Base-by-base conservation (phyloP, 495 filamentous ascomycete genomes). In the Copromyces sp. region DNA sequence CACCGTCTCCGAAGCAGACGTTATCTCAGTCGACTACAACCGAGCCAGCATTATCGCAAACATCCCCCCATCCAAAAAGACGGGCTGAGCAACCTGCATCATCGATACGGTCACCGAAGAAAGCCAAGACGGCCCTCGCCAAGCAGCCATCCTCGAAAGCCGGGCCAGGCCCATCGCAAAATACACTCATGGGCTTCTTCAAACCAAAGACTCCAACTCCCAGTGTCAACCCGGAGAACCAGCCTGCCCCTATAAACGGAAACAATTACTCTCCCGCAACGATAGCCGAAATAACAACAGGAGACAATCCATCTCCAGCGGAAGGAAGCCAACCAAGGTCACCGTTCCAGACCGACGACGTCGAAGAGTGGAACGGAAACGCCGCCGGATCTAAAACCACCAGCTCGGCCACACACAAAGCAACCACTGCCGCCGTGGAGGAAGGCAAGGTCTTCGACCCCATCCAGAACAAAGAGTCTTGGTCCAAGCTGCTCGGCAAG, bases 141-240 rank as follows among this genome's bases (percentile, higher is more conserved):
- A 83, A 77, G 45, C 83, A 86, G 68, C 70, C 76, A 35, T 79
- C 81, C 3, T 65, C 72, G 5, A 86, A 84, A 73, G 70, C 70
- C 1, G 73, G 38, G 39, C 65, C 83, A 11, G 72, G 75, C 2
- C 84, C 86, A 68, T 89, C 90, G 2, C 94, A 97, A 79, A 89
- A 90, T 76, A 94, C 87, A 40, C 83, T 97, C 0, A 91, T 86
- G 80, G 92, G 93, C 8, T 98, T 98, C 82, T 97, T 97, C 83
- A 90, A 90, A 72, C 86, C 89, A 0, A 91, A 88, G 75, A 69
- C 74, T 4, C 73, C 80, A 4, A 40, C 73, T 8, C 68, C 79
- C 84, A 76, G 39, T 40, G 3, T 72, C 74, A 61, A 17, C 47
- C 11, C 69, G 70, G 42, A 70, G 29, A 71, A n/a, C 35, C 40